Conservation (phyloP, 73 alveolate species). For the Symbiodinium pilosum region DNA sequence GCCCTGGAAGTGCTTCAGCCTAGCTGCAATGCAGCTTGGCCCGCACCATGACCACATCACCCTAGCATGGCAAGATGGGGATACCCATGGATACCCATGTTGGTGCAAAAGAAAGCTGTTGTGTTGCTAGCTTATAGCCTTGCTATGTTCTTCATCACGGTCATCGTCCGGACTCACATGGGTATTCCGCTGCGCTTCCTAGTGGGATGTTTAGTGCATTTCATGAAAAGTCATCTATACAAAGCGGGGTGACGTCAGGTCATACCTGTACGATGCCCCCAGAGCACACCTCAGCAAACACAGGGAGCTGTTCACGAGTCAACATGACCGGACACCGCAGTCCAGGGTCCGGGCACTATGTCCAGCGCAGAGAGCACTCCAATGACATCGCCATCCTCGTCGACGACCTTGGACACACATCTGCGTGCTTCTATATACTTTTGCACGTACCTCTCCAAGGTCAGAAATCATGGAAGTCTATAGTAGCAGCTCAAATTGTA, state of each 20-base stretch:
- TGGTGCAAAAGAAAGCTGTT: too few relatives aligned
- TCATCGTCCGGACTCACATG: neutral
- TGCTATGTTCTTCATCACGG: neutral
- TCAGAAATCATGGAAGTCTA: too few relatives aligned
- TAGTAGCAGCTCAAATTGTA: neutral
- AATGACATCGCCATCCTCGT: neutral
- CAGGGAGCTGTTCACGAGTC: too few relatives aligned
- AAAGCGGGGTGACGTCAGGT: constrained; percentile 87
- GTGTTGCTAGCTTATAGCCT: neutral
- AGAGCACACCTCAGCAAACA: constrained; percentile 34
- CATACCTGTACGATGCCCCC: constrained; percentile 78
- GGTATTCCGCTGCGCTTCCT: neutral
- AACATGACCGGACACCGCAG: neutral
- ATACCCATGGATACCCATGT: neutral
- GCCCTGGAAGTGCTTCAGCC: neutral
- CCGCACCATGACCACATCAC: neutral
- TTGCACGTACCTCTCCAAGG: too few relatives aligned
- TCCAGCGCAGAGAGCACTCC: constrained; percentile 37
- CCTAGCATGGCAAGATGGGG: too few relatives aligned
- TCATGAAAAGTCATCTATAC: constrained; percentile 16
- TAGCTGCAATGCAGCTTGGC: neutral
- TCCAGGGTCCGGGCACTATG: neutral
- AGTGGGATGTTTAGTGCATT: neutral
- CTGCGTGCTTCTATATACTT: too few relatives aligned
- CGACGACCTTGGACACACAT: too few relatives aligned